These are phyloP conservation scores for Dorcoceras hygrometricum DNA, from an alignment of 257 asterid species.

Conservation along the genomic window DNA sequence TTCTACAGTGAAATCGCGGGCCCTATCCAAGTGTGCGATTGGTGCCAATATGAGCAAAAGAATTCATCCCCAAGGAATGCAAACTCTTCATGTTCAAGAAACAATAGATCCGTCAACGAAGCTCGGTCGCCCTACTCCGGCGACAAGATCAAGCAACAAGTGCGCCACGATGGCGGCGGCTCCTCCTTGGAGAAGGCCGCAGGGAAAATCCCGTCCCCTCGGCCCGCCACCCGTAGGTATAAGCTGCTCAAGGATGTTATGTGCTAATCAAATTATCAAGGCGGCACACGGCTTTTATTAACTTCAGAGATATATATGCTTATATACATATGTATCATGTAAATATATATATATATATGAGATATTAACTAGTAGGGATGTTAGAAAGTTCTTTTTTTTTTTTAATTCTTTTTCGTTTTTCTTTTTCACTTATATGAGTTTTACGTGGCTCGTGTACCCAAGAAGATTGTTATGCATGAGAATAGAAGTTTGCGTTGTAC, in stretches of 20 bases:
- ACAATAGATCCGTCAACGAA: constrained; percentile 7
- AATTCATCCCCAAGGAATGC: constrained; percentile 14
- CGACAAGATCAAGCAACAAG: constrained; percentile 25
- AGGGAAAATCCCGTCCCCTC: constrained; percentile 41
- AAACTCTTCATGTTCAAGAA: constrained; percentile 14
- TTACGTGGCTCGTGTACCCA: no score
- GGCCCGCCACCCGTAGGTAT: constrained; percentile 43
- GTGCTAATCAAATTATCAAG: constrained; percentile 27
- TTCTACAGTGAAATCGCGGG: constrained; percentile 29
- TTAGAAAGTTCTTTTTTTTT: no score
- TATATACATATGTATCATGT: no score
- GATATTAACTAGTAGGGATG: background rate
- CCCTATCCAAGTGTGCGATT: constrained; percentile 35
- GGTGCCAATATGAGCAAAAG: constrained; percentile 42
- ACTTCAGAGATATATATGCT: background rate
- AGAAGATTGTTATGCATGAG: background rate
- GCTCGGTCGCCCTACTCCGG: constrained; percentile 31
- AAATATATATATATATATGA: no score
- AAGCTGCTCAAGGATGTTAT: constrained; percentile 61
- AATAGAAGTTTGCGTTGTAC: background rate
- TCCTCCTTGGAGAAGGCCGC: constrained; percentile 23
- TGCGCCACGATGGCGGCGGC: constrained; percentile 8
- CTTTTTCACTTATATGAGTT: no score
- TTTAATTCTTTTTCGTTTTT: no score
- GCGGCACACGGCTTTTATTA: background rate